A percentile compares a stretch with the other conserved stretches of the same genome.
Evolutionary conservation across 2,329 filamentous ascomycete species (phyloP).

Genomic region (Ophiostoma quercus): DNA sequence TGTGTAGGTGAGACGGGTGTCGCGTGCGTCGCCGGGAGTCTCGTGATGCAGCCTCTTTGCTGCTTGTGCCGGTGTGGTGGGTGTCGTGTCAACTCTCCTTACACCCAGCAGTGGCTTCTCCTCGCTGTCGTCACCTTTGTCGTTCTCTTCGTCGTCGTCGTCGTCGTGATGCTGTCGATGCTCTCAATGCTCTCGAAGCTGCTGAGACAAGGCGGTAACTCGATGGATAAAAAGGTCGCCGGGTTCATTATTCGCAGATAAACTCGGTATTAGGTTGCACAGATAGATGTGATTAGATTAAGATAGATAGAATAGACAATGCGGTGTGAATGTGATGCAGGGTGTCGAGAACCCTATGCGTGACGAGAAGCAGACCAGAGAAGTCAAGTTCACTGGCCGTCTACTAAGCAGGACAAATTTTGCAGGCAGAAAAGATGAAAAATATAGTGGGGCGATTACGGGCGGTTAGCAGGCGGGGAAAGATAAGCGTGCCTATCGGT

Average conservation of each 20-base stretch:
- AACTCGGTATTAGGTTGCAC: neutral
- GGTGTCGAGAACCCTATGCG: neutral
- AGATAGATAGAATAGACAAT: neutral
- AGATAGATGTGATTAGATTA: neutral
- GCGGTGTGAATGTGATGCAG: neutral
- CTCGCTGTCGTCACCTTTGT: neutral
- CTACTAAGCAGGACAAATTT: slow-evolving; percentile 4
- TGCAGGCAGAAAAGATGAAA: slow-evolving; percentile 15
- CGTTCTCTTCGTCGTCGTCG: neutral
- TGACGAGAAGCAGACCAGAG: neutral
- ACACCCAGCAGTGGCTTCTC: neutral
- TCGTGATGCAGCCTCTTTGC: neutral
- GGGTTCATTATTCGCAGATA: neutral
- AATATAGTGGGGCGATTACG: slow-evolving; percentile 7
- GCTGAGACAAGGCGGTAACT: slow-evolving; percentile 6
- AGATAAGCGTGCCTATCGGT: neutral
- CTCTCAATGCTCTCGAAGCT: neutral
- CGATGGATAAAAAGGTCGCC: neutral
- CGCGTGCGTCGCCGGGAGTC: neutral
- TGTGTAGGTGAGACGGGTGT: neutral
- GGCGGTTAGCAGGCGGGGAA: slow-evolving; percentile 5
- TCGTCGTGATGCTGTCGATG: neutral
- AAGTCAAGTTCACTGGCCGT: neutral
- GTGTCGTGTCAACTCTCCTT: neutral
- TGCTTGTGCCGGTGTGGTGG: neutral